A percentile compares a stretch with the other conserved stretches of the same genome.
phyloP scores from a whole-genome alignment of 129 eudicot species.

The Pseudognaphalium luteoalbum region DNA sequence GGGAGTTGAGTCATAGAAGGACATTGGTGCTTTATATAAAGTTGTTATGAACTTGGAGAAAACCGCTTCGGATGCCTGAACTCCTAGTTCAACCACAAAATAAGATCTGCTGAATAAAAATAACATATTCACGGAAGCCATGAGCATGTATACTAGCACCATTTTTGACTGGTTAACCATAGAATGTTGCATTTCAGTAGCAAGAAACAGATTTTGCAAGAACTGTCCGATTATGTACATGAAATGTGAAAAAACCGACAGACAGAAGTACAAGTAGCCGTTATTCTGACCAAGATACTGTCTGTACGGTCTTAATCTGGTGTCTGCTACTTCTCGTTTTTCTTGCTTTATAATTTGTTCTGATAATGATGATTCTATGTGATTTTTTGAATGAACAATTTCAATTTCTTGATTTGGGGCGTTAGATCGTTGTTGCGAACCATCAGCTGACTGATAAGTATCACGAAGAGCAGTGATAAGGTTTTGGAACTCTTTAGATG shows the following conservation, averaged over 20 bases:
- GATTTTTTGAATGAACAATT: constrained; percentile 17
- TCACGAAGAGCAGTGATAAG: constrained; percentile 49
- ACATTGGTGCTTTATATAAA: constrained; percentile 74
- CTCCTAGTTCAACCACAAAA: constrained; percentile 38
- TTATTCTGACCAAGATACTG: constrained; percentile 53
- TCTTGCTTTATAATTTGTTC: constrained; percentile 67
- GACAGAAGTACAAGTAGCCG: constrained; percentile 46
- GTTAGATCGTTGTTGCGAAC: constrained; percentile 24
- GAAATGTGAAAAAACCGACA: constrained; percentile 41
- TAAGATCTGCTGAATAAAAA: constrained; percentile 49
- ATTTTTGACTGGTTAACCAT: constrained; percentile 23
- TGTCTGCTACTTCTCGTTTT: constrained; percentile 59
- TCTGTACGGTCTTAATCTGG: constrained; percentile 57
- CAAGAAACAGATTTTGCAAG: constrained; percentile 56
- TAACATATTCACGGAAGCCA: constrained; percentile 45
- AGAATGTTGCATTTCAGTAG: constrained; percentile 41
- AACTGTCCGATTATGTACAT: constrained; percentile 46
- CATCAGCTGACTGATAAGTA: constrained; percentile 11
- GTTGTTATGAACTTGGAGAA: constrained; percentile 51
- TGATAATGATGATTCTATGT: constrained; percentile 18
- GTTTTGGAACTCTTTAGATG: constrained; percentile 50
- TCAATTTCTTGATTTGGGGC: constrained; percentile 34
- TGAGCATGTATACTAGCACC: constrained; percentile 41
- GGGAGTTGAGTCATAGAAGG: constrained; percentile 80
- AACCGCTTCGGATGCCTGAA: constrained; percentile 45